These are phyloP conservation scores for Dictyostelium purpureum DNA, from an alignment of 78 protist species.

Conservation along the genomic window DNA sequence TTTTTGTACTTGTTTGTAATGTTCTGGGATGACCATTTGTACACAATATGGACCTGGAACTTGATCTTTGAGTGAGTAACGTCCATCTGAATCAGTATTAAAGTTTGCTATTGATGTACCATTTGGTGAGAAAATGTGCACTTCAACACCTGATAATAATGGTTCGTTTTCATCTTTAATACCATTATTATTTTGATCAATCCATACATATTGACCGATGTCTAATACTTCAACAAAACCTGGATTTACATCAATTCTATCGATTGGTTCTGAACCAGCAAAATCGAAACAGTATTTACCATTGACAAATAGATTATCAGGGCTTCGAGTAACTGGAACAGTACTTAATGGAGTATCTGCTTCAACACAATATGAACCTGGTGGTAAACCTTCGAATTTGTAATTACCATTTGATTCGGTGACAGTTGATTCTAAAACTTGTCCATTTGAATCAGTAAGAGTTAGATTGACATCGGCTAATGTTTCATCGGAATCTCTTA, in stretches of 20 bases:
- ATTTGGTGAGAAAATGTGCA: neutral
- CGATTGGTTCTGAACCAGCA: neutral
- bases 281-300: neutral
- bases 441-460: neutral
- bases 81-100: neutral
- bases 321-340: neutral
- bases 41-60: constrained; percentile 33
- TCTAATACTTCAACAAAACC: neutral
- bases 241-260: neutral
- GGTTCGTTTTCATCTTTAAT: neutral
- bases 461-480: neutral
- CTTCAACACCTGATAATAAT: neutral
- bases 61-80: neutral
- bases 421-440: neutral
- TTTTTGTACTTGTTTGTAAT: neutral
- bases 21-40: neutral
- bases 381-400: neutral
- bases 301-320: neutral
- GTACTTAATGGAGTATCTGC: neutral
- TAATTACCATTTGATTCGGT: constrained; percentile 14
- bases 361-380: neutral
- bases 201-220: neutral
- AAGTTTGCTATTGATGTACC: neutral
- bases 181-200: constrained; percentile 7
- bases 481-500: neutral